Conservation (phyloP, 179 eudicot genomes). For the Heliamphora pulchella region DNA sequence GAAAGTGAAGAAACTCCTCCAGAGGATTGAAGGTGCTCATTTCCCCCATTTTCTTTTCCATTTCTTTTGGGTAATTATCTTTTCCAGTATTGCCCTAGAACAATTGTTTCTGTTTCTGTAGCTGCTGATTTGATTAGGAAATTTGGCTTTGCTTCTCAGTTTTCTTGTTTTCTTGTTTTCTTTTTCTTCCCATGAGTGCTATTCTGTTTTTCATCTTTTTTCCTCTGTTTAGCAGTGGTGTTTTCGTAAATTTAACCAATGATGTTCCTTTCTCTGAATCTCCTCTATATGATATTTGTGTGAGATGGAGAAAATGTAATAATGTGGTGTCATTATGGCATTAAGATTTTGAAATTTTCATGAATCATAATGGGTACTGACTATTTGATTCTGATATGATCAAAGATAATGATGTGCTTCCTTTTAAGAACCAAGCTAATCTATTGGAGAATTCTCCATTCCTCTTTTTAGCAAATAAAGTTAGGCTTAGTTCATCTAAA, state of each 20-base stretch:
- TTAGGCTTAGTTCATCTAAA: too few species aligned
- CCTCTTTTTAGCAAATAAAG: too few species aligned
- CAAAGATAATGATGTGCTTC: not conserved
- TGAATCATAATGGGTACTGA: not conserved
- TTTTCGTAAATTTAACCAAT: not conserved
- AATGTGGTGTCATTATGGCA: not conserved
- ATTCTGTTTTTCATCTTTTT: not conserved
- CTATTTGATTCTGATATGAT: not conserved
- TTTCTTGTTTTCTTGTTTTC: not conserved
- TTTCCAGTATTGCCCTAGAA: too few species aligned
- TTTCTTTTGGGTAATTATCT: not conserved
- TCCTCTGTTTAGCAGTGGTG: not conserved
- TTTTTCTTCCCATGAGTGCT: not conserved
- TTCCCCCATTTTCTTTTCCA: not conserved
- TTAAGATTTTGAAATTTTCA: not conserved
- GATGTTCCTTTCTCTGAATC: not conserved
- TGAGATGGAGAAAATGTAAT: not conserved
- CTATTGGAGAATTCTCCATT: too few species aligned
- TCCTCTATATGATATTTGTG: not conserved
- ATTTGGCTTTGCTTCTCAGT: too few species aligned
- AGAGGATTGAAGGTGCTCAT: conserved; percentile 61
- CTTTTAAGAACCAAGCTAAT: not conserved
- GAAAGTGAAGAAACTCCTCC: conserved; percentile 68
- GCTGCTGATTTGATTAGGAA: too few species aligned
- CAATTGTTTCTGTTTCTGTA: too few species aligned